Evolutionary conservation across 495 filamentous ascomycete genomes (phyloP), one percentile per base, ranked within the genome.

Genomic region (Halenospora varia): DNA sequence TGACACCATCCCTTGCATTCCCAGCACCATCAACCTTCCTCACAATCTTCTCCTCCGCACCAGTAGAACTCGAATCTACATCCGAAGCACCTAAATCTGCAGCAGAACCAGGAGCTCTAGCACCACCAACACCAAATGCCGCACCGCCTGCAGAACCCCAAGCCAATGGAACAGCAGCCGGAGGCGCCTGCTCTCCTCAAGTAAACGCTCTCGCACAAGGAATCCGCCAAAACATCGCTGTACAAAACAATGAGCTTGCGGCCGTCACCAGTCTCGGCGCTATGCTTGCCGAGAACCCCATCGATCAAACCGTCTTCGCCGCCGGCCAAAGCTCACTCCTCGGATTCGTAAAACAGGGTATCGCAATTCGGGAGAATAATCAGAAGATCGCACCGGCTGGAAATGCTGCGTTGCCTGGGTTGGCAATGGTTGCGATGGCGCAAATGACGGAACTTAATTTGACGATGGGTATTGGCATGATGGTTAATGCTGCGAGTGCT

Each of bases 401-500:
- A 18, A 61, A 61, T 48, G 52, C 41, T 2, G 58, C 58, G 10
- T 56, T 24, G 35, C 58, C 17, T 4, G 58, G 47, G 1, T 18
- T 56, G 45, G 58, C 58, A 19, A 55, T 56, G 3, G 58, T 61
- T 3, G 58, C 58, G 3, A 61, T 47, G 52, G 58, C 58, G n/a
- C 58, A 61, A 40, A 39, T 51, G 58, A 40, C 19, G n/a, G 58
- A 61, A 23, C 40, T 61, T 15, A 51, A 23, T 17, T 24, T 61
- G 11, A 61, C 58, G 18, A 35, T 39, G 51, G 40, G 51, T 20
- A 19, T 60, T 18, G 48, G 8, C 23, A 54, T 3, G 19, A 42
- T 15, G 10, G 55, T 51, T 2, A 47, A 59, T 49, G n/a, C n/a
- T n/a, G n/a, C n/a, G n/a, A n/a, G n/a, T n/a, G n/a, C n/a, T n/a